Percentiles rank a stretch among this genome's conserved stretches.
Evolutionary conservation across 2,329 filamentous ascomycete species (phyloP).

Genomic region (Fusarium liriodendri): DNA sequence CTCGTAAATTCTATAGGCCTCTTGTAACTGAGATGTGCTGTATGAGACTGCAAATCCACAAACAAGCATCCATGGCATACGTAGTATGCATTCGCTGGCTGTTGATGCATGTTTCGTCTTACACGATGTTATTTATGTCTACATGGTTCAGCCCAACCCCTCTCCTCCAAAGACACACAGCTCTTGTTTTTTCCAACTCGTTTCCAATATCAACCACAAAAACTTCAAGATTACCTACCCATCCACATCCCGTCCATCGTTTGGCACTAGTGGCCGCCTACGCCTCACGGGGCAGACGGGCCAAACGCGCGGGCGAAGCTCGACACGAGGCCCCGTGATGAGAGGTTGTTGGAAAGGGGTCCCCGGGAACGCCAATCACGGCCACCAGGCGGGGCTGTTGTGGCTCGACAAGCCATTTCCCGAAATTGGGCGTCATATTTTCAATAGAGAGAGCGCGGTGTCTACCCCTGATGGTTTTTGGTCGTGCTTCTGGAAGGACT

Average conservation of each 20-base stretch:
- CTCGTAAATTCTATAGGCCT: conserved; percentile 24
- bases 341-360: conserved; percentile 35
- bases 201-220: neutral
- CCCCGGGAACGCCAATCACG: conserved; percentile 30
- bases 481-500: neutral
- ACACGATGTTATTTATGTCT: neutral
- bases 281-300: conserved; percentile 21
- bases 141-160: neutral
- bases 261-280: conserved; percentile 5
- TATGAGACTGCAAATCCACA: conserved; percentile 8
- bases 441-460: conserved; percentile 7
- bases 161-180: neutral
- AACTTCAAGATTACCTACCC: neutral
- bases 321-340: conserved; percentile 42
- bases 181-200: neutral
- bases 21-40: conserved; percentile 8
- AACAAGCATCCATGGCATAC: neutral
- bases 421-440: conserved; percentile 38
- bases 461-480: conserved; percentile 7
- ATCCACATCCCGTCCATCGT: neutral
- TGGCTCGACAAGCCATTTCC: conserved; percentile 43
- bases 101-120: neutral
- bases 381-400: conserved; percentile 31
- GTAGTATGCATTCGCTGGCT: neutral
- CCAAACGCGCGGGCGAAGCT: conserved; percentile 38